Evolutionary conservation across 2,329 filamentous ascomycete species (phyloP).

Genomic region (Dendryphion nanum): DNA sequence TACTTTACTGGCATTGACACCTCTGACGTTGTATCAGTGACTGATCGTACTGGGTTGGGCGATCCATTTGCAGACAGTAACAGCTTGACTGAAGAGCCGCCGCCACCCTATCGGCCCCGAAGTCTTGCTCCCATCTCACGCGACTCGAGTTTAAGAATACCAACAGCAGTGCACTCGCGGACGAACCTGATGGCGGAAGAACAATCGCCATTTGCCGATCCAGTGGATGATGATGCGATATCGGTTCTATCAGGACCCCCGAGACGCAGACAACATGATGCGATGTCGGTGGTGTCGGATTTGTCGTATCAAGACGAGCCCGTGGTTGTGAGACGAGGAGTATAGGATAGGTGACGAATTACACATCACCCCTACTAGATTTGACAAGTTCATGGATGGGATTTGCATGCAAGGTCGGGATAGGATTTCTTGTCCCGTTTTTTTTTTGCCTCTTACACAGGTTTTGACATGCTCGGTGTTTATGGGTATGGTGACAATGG

Average conservation of each 20-base stretch:
- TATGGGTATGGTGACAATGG: too few species aligned
- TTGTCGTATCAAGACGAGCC: slow-evolving; percentile 33
- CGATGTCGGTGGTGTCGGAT: slow-evolving; percentile 30
- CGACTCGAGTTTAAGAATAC: slow-evolving; percentile 29
- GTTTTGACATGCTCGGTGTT: too few species aligned
- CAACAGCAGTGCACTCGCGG: slow-evolving; percentile 14
- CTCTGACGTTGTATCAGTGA: slow-evolving; percentile 34
- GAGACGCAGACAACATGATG: slow-evolving; percentile 14
- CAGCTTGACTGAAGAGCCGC: slow-evolving; percentile 29
- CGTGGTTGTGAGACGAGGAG: too few species aligned
- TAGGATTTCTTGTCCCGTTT: too few species aligned
- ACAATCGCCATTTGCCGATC: slow-evolving; percentile 35
- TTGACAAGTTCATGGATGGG: too few species aligned
- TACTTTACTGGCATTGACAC: slow-evolving; percentile 41
- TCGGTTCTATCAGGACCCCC: slow-evolving; percentile 27
- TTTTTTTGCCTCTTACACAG: too few species aligned
- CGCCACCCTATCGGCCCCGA: slow-evolving; percentile 37
- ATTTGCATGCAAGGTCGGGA: too few species aligned
- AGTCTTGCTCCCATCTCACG: slow-evolving; percentile 32
- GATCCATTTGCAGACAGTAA: slow-evolving; percentile 33
- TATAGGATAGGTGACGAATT: too few species aligned
- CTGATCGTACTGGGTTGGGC: slow-evolving; percentile 17
- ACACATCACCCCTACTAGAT: too few species aligned
- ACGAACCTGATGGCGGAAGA: slow-evolving; percentile 18
- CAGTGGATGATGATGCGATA: slow-evolving; percentile 24